Base-by-base conservation (phyloP, 805 yeast species). In the Kodamaea jinghongensis region DNA sequence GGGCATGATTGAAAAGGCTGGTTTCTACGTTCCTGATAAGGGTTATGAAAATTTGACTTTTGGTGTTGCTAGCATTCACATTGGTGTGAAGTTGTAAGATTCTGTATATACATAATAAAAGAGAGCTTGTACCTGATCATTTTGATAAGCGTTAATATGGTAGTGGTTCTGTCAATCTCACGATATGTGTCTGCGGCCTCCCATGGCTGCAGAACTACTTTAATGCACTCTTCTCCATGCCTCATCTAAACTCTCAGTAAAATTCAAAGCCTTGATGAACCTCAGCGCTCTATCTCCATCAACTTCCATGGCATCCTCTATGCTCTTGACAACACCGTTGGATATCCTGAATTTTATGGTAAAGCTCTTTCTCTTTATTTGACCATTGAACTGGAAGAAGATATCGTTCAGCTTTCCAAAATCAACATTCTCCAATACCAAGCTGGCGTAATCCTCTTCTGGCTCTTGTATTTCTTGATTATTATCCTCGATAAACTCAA, bases 11-110 rank as follows among this genome's bases (percentile, higher is more conserved):
- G 79, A 88, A 59, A 83, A 86, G 55, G 98, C 98, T 6, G 99
- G 99, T 1, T 93, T 93, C 61, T 83, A 84, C 48, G 83, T 86
- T 41, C 75, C 75, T 17, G 95, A 95, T 52, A 78, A 76, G 38
- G 99, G 99, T 39, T 93, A 90, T 61, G 98, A 93, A 68, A 86
- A 86, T 63, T 74, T 93, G 56, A 86, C 97, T 9, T 86, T 87
- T 62, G 99, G 99, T 45, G 84, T 89, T 41, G 96, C 98, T 39
- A 91, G 96, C 38, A 89, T 93, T 49, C 99, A 93, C 59, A 79
- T 89, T 61, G 99, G 98, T 53, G 86, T 93, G 40, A 93, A 93
- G 66, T 72, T 87, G 48, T 88, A 68, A 35, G 28, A 22, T 17
- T 34, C 23, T 34, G 38, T 39, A 34, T 25, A 34, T 39, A 39